phyloP scores from a whole-genome alignment of 78 protist genomes.

The Dictyostelium capitatum region DNA sequence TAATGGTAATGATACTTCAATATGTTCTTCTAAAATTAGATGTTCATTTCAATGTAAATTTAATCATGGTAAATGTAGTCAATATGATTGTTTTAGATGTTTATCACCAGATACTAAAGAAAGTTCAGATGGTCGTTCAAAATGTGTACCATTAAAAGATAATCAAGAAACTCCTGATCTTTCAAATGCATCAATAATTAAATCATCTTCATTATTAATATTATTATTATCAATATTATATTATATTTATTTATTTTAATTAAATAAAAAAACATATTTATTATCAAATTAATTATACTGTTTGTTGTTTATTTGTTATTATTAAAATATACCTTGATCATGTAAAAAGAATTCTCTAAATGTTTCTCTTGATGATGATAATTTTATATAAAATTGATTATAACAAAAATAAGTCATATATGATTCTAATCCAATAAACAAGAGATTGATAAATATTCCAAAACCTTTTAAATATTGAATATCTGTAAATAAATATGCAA shows the following conservation, averaged over 20 bases:
- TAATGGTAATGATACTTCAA: neutral
- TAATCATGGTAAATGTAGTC: constrained; percentile 61
- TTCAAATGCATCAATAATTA: neutral
- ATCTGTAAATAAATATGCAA: constrained; percentile 42
- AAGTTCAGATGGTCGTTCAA: neutral
- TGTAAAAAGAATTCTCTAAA: constrained; percentile 58
- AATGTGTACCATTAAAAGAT: neutral
- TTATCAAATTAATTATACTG: neutral
- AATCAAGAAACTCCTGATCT: neutral
- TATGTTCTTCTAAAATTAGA: neutral
- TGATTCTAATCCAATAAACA: constrained; percentile 26
- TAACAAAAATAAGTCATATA: constrained; percentile 41
- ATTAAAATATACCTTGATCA: constrained; percentile 43
- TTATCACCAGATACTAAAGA: neutral
- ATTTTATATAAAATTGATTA: constrained; percentile 10
- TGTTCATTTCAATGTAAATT: constrained; percentile 45
- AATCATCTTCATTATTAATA: neutral
- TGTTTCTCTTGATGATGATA: constrained; percentile 34
- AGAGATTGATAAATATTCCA: constrained; percentile 48
- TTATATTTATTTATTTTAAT: neutral
- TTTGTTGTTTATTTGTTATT: neutral
- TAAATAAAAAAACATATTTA: neutral
- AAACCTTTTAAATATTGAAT: constrained; percentile 22
- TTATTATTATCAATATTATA: neutral
- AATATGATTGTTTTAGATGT: constrained; percentile 51